Evolutionary conservation across 371 early-diverging fungal genomes (phyloP), one percentile per base, ranked within the genome.

Genomic region (Mucor circinelloides): DNA sequence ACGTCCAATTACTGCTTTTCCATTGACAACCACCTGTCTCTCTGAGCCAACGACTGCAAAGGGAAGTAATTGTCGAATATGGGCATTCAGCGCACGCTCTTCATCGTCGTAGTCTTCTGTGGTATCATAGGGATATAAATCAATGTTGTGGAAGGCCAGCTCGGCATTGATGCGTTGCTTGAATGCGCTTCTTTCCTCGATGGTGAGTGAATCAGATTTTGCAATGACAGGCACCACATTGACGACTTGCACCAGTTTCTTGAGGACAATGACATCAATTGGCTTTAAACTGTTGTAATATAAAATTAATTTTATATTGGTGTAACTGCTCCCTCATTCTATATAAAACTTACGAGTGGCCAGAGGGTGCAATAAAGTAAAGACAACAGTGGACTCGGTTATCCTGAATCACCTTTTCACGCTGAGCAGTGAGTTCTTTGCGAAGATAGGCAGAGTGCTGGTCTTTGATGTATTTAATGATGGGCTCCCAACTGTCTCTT

Each of bases 201-300:
- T 74, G 13, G 94, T 95, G 73, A 94, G 83, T 30, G 90, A 90
- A 76, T 95, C 95, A 27, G 93, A 85, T 75, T 95, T 95, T 58
- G 94, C 88, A 75, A 95, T 94, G 27, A 95, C 89, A 48, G 95
- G 94, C n/a, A 95, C 89, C n/a, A 92, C 89, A 66, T 92, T 92
- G 67, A 87, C 86, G 31, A 90, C 89, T 40, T 90, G 88, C 17
- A 86, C 80, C 40, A 92, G 70, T 70, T 89, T 88, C 76, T 89
- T 89, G 66, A 92, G 79, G n/a, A 89, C 91, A 64, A 87, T 82
- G 57, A 92, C 89, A 72, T 92, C 93, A 59, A 92, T 86, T 6
- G 93, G 94, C 69, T 92, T 91, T 69, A 96, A 79, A 46, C 89
- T 89, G 40, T 17, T 4, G 38, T 38, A 40, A 40, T 17, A 17